Evolutionary conservation across 257 asterid species (phyloP).

Genomic region (Rehmannia glutinosa): DNA sequence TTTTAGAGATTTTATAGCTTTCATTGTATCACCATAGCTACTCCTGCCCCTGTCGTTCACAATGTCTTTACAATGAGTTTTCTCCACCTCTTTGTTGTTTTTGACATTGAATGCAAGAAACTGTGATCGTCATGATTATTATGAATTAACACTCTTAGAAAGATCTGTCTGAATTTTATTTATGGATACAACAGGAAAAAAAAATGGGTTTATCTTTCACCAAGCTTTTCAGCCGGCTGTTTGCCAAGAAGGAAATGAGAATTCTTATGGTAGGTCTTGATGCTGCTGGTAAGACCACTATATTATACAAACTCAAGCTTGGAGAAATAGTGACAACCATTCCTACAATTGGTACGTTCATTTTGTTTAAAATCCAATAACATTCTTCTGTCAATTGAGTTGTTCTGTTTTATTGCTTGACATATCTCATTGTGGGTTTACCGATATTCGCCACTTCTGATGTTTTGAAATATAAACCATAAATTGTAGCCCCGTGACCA

Average conservation of each 20-base stretch:
- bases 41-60: neutral
- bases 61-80: neutral
- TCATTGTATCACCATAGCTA: neutral
- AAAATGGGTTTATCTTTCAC: conserved; percentile 36
- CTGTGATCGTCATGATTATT: neutral
- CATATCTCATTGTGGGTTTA: neutral
- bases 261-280: conserved; percentile 41
- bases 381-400: neutral
- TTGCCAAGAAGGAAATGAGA: conserved; percentile 36
- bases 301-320: conserved; percentile 38
- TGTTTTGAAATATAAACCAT: neutral
- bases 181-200: conserved; percentile 13
- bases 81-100: neutral
- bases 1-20: neutral
- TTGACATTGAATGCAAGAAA: neutral
- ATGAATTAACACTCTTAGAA: neutral
- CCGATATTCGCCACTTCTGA: neutral
- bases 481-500: neutral
- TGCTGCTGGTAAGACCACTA: conserved; percentile 40
- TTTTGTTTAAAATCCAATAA: neutral
- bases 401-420: neutral
- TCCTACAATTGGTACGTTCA: conserved; percentile 31
- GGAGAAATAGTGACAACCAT: conserved; percentile 35
- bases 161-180: neutral
- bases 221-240: conserved; percentile 32